Evolutionary conservation across 1,284 basidiomycete genomes (phyloP), one percentile per base, ranked within the genome.

Genomic region (Ganoderma lucidum): DNA sequence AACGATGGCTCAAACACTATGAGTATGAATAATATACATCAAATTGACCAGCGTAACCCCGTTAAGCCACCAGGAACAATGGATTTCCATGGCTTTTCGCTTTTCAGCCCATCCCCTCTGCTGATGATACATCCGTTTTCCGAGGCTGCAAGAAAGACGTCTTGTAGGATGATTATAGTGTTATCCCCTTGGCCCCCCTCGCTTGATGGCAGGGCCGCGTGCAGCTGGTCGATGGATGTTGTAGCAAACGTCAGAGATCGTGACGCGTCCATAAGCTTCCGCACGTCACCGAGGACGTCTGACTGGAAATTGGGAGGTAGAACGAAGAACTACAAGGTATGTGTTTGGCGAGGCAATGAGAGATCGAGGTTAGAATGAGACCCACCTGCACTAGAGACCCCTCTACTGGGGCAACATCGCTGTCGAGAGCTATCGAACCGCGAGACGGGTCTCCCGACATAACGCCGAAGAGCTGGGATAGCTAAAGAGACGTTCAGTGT

Each of bases 401-500:
- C 2, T 81, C 78, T 0, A 77, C 75, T 0, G 93, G 88, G 3
- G 93, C 88, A 35, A 83, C 83, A 45, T 88, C 84, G 19, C 88
- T 85, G 44, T 93, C 90, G 1, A 96, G 82, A 0, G 93, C 88
- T 19, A 96, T 83, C 0, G 89, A 88, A 0, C 95, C 95, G 10
- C 93, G 85, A 30, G 88, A 89, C 0, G 93, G 94, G 78, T 95
- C 94, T 1, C 95, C 95, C 0, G 93, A 91, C 17, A 87, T 88
- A 71, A 96, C 92, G 66, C 80, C 82, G 74, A 87, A 87, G 28
- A 90, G 80, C 62, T 85, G 83, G 53, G 77, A 75, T 9, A 86
- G 72, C 86, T 88, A 23, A 3, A 12, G 32, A 48, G 14, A 28
- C 12, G 3, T 5, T 15, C 3, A 14, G 30, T 58, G 3, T 23